Percentiles rank a stretch among this genome's conserved stretches.
Evolutionary conservation across 2,329 filamentous ascomycete genomes (phyloP).

Genomic region (Fusarium caatingaense): DNA sequence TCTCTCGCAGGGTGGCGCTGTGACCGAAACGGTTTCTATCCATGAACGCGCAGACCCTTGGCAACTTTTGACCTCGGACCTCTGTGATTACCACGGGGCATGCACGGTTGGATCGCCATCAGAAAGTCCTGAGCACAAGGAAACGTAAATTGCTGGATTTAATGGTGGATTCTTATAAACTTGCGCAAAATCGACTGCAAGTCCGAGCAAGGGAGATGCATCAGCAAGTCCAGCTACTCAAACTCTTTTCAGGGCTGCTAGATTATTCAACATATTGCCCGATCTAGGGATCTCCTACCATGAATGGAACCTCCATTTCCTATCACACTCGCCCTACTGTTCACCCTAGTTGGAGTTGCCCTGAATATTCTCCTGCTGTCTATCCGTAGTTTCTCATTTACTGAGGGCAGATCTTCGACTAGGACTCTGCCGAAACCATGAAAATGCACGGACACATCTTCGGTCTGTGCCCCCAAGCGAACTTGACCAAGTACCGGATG

Average conservation of each 20-base stretch:
- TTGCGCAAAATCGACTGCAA: background rate
- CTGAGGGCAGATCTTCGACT: background rate
- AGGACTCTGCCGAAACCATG: background rate
- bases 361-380: background rate
- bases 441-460: background rate
- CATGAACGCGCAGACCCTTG: background rate
- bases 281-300: background rate
- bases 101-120: background rate
- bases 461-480: background rate
- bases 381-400: background rate
- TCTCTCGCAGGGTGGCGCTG: background rate
- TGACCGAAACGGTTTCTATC: constrained; percentile 15
- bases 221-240: background rate
- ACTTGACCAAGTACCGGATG: background rate
- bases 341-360: background rate
- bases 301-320: background rate
- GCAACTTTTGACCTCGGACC: background rate
- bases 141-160: background rate
- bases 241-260: background rate
- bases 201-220: background rate
- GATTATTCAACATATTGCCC: background rate
- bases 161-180: background rate
- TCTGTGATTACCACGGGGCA: background rate
- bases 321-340: background rate
- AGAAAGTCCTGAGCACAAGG: background rate